phyloP scores from a whole-genome alignment of 2,329 filamentous ascomycete genomes.

The Penicillium expansum region DNA sequence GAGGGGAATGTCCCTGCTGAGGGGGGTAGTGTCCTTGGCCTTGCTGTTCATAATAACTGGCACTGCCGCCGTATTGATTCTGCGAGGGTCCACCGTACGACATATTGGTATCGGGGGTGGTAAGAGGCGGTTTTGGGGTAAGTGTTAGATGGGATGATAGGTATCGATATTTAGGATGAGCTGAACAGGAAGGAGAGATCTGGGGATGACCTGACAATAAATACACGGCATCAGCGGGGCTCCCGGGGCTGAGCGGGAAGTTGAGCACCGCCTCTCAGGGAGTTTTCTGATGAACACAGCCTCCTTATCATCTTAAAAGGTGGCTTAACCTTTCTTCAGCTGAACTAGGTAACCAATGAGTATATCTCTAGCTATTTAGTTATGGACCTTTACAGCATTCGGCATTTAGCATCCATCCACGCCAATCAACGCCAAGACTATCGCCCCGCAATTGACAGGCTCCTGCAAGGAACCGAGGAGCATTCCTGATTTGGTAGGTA shows the following conservation, averaged over 20 bases:
- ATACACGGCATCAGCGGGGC: slow-evolving; percentile 10
- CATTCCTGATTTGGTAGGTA: not conserved
- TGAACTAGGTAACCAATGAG: not conserved
- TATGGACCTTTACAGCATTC: not conserved
- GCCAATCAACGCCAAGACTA: not conserved
- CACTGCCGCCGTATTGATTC: slow-evolving; percentile 24
- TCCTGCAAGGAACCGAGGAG: slow-evolving; percentile 3
- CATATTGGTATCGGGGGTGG: slow-evolving; percentile 9
- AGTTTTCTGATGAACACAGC: slow-evolving; percentile 11
- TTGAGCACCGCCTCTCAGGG: slow-evolving; percentile 17
- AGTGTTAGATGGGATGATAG: not conserved
- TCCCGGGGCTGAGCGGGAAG: slow-evolving; percentile 15
- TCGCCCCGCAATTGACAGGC: not conserved
- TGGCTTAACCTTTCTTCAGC: slow-evolving; percentile 3
- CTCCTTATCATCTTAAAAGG: slow-evolving; percentile 5
- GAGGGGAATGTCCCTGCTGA: slow-evolving; percentile 21
- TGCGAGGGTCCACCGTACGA: slow-evolving; percentile 23
- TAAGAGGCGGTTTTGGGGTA: not conserved
- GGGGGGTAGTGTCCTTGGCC: slow-evolving; percentile 21
- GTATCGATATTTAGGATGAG: not conserved
- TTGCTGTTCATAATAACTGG: slow-evolving; percentile 22
- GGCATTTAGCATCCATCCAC: not conserved
- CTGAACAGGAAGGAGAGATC: not conserved
- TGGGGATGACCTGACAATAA: slow-evolving; percentile 3
- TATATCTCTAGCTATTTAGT: not conserved